Percentiles rank a stretch among this genome's conserved stretches.
Evolutionary conservation across 371 early-diverging fungal genomes (phyloP).

Genomic region (Syncephalis plumigaleata): DNA sequence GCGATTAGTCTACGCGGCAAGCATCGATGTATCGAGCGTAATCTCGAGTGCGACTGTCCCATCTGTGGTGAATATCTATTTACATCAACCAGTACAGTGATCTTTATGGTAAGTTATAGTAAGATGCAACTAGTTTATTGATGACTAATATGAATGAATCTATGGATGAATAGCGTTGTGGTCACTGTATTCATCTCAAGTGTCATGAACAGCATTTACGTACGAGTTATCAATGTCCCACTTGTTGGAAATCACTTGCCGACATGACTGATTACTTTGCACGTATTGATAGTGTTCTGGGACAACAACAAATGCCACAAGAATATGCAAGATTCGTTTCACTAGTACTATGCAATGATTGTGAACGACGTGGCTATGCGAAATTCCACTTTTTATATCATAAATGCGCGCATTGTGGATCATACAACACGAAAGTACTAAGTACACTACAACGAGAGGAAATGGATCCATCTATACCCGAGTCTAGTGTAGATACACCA

Average conservation of each 20-base stretch:
- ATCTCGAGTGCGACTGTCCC: conserved; percentile 84
- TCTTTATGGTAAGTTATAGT: conserved; percentile 54
- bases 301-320: conserved; percentile 73
- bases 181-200: conserved; percentile 85
- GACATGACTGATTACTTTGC: conserved; percentile 71
- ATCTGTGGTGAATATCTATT: conserved; percentile 96
- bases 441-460: conserved; percentile 18
- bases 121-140: no score
- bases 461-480: no score
- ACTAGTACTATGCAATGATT: conserved; percentile 88
- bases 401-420: conserved; percentile 71
- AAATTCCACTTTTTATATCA: conserved; percentile 92
- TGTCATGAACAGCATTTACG: conserved; percentile 72
- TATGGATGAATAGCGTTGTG: conserved; percentile 58
- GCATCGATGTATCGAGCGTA: conserved; percentile 89
- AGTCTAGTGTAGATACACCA: no score
- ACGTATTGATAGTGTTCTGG: conserved; percentile 68
- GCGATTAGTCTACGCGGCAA: conserved; percentile 41
- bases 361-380: conserved; percentile 61
- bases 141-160: not conserved
- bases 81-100: conserved; percentile 59
- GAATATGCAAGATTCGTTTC: conserved; percentile 61
- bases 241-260: conserved; percentile 84
- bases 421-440: conserved; percentile 84
- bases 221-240: conserved; percentile 90